Evolutionary conservation across 495 filamentous ascomycete genomes (phyloP), one percentile per base, ranked within the genome.

Genomic region (Talaromyces adpressus): DNA sequence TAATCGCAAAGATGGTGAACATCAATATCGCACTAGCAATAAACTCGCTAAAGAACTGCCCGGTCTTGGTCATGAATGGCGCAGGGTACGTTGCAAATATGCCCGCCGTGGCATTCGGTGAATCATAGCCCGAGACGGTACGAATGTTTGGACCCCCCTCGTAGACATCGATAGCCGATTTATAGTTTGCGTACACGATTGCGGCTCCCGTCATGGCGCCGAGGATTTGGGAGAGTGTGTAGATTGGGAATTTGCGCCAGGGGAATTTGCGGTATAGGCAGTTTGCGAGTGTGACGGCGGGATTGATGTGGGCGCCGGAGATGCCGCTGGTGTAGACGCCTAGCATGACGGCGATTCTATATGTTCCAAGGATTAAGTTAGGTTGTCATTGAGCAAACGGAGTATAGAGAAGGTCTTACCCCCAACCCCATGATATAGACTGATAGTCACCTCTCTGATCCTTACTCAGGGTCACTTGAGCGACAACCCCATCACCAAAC

Each of bases 11-110:
- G 49, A 90, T 88, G 63, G 84, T 75, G 68, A 89, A 88, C 82
- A 88, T 86, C 20, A 88, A 67, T 8, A 89, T 75, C 0, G 85
- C 68, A 57, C 79, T 81, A 0, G 84, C 84, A 51, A 89, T 76
- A 66, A 88, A 86, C 64, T 89, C 87, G 18, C 78, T 82, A 72
- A 89, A 87, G 71, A 89, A 88, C 65, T 83, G 78, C 4, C 79
- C 78, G 0, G 82, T 75, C 53, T 76, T 84, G 0, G 81, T 84
- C 74, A 89, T 74, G 70, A 88, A 89, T 2, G 77, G 71, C 27
- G 82, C 81, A 3, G 84, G 84, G 63, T 89, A 89, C 2, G 87
- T 87, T 74, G 82, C 85, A 69, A 89, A 89, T 52, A 89, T 85
- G 2, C 82, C 84, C 1, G 81, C 86, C 2, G 85, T 86, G 16